These are phyloP conservation scores for Gillenia trifoliata DNA, from an alignment of 306 rosid species.

Conservation along the genomic window DNA sequence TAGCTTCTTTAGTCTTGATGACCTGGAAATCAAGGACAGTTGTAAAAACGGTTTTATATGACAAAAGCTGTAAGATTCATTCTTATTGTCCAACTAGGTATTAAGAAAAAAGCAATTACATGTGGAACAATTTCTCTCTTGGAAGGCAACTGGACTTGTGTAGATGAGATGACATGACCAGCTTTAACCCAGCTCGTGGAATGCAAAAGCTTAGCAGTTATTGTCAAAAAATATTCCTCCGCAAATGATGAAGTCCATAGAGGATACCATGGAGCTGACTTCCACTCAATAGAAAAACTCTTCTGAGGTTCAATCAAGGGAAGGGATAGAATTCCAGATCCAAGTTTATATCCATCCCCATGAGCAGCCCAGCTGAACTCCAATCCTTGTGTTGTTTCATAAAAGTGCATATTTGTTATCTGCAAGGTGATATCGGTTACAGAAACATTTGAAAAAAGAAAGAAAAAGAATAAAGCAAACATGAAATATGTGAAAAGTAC, in stretches of 20 bases:
- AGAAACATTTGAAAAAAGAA: neutral
- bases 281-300: constrained; percentile 46
- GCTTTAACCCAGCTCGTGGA: constrained; percentile 78
- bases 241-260: constrained; percentile 53
- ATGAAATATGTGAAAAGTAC: constrained; percentile 29
- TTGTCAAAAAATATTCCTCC: constrained; percentile 56
- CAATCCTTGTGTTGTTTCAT: constrained; percentile 63
- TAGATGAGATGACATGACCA: constrained; percentile 69
- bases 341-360: constrained; percentile 70
- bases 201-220: constrained; percentile 57
- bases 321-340: constrained; percentile 59
- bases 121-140: constrained; percentile 46
- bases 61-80: constrained; percentile 16
- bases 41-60: constrained; percentile 3
- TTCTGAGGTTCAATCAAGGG: constrained; percentile 63
- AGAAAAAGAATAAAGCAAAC: neutral
- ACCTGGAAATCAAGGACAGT: constrained; percentile 43
- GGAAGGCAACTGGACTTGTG: constrained; percentile 78
- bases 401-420: constrained; percentile 72
- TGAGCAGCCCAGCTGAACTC: constrained; percentile 75
- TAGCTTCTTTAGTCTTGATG: constrained; percentile 38
- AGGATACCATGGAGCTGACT: constrained; percentile 73
- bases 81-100: neutral
- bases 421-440: constrained; percentile 31
- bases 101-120: constrained; percentile 34